Evolutionary conservation across 1,284 basidiomycete species (phyloP), one percentile per base, ranked within the genome.

Genomic region (Schizopora paradoxa): DNA sequence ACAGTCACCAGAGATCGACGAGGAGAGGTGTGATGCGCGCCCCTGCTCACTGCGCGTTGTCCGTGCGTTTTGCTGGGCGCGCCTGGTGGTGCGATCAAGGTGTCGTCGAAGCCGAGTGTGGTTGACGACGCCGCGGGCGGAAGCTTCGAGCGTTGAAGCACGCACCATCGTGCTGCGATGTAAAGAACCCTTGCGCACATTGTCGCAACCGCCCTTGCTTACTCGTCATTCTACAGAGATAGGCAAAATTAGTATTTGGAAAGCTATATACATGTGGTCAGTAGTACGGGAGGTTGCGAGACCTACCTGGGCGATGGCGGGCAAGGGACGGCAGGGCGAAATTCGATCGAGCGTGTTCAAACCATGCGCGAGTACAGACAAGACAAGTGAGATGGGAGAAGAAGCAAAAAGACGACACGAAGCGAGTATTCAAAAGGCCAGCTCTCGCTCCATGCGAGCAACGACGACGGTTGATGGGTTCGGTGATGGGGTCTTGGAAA

Each of bases 131-230:
- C n/a, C n/a, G n/a, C n/a, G n/a, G n/a, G n/a, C n/a, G n/a, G n/a
- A n/a, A n/a, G n/a, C n/a, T n/a, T n/a, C n/a, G n/a, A n/a, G n/a
- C n/a, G n/a, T n/a, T n/a, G n/a, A n/a, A n/a, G n/a, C n/a, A n/a
- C n/a, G n/a, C n/a, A n/a, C n/a, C n/a, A n/a, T n/a, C n/a, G n/a
- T n/a, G n/a, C n/a, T n/a, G n/a, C n/a, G n/a, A n/a, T n/a, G n/a
- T n/a, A n/a, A n/a, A n/a, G n/a, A n/a, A n/a, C n/a, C n/a, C n/a
- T n/a, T n/a, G 49, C 16, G 49, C 47, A 34, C 47, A 51, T 7
- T 45, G 49, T 18, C 47, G 49, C 49, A 45, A 51, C 44, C 49
- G 40, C 18, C 45, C 16, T 26, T 51, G 47, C 28, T 40, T 43
- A 25, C 49, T 45, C 13, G 47, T 39, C 28, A 43, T 43, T 11